These are phyloP conservation scores for Croton setiger DNA, from an alignment of 441 rosid species.

Conservation along the genomic window DNA sequence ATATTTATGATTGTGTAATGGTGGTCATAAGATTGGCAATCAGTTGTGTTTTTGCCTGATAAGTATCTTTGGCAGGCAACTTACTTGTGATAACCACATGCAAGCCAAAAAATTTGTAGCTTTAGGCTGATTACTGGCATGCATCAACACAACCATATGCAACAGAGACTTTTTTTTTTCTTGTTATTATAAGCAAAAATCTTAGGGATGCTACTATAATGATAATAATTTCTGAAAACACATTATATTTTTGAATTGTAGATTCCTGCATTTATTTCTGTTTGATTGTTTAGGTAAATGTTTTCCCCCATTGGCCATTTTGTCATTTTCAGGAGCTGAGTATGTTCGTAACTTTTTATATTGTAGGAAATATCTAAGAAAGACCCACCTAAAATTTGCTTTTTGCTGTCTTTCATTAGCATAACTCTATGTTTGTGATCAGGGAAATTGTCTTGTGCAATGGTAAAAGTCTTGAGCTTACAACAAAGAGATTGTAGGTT, in stretches of 20 bases:
- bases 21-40: neutral
- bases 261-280: neutral
- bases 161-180: neutral
- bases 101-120: neutral
- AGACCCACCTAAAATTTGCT: neutral
- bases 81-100: neutral
- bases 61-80: neutral
- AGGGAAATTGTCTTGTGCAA: neutral
- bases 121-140: neutral
- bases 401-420: neutral
- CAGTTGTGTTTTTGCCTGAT: neutral
- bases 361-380: neutral
- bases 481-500: neutral
- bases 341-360: neutral
- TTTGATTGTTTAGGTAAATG: neutral
- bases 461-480: neutral
- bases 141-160: neutral
- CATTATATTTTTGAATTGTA: neutral
- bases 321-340: neutral
- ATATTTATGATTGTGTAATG: slow-evolving; percentile 1
- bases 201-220: neutral
- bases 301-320: neutral
- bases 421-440: neutral
- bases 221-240: neutral
- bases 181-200: neutral